Percentiles rank a stretch among this genome's conserved stretches.
Evolutionary conservation across 768 basidiomycete species (phyloP).

Genomic region (Pleurotus eryngii): DNA sequence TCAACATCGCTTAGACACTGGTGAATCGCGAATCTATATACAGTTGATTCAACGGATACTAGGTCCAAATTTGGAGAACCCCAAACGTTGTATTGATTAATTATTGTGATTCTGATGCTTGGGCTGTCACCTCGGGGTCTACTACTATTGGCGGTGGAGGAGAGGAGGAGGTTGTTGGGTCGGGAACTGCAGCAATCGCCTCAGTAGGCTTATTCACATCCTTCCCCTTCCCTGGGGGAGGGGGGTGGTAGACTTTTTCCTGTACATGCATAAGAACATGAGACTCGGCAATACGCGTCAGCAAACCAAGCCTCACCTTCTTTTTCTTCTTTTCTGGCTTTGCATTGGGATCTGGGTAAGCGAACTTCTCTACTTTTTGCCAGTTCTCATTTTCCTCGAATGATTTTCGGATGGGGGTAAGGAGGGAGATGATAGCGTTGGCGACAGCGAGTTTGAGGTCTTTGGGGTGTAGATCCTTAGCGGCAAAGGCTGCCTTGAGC

Average conservation of each 20-base stretch:
- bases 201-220: constrained; percentile 33
- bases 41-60: no score
- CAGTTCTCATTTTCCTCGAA: constrained; percentile 81
- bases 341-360: constrained; percentile 79
- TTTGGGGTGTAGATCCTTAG: constrained; percentile 79
- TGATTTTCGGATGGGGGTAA: constrained; percentile 77
- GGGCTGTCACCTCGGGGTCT: no score
- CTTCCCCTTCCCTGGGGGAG: constrained; percentile 77
- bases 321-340: constrained; percentile 68
- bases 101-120: no score
- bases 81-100: no score
- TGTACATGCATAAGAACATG: constrained; percentile 20
- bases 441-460: constrained; percentile 83
- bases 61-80: no score
- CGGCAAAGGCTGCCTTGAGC: constrained; percentile 71
- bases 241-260: constrained; percentile 83
- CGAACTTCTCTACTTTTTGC: constrained; percentile 69
- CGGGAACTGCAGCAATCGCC: constrained; percentile 12
- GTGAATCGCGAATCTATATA: no score
- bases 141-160: no score
- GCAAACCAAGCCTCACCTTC: constrained; percentile 15
- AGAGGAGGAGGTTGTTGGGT: neutral
- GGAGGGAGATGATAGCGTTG: constrained; percentile 66
- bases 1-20: no score
- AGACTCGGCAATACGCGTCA: neutral